These are phyloP conservation scores for Ceratocystis smalleyi DNA, from an alignment of 2,329 filamentous ascomycete species.

Conservation along the genomic window DNA sequence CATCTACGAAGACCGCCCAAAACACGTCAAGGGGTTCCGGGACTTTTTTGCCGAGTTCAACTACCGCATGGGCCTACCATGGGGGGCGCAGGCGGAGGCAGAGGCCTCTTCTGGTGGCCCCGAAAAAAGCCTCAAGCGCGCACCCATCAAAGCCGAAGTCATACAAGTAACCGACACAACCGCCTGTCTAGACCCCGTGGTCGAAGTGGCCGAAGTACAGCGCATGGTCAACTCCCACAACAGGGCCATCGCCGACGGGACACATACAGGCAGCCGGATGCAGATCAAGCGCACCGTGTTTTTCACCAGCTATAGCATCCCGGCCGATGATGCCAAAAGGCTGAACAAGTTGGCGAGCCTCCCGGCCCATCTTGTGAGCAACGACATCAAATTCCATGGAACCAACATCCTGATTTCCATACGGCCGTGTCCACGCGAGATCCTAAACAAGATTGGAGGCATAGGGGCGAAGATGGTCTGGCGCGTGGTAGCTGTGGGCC, in stretches of 20 bases:
- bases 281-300: constrained; percentile 75
- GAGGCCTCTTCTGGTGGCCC: constrained; percentile 42
- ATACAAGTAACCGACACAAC: constrained; percentile 69
- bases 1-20: constrained; percentile 51
- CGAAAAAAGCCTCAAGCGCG: background rate
- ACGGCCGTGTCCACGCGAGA: constrained; percentile 52
- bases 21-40: constrained; percentile 65
- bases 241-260: constrained; percentile 30
- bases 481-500: constrained; percentile 63
- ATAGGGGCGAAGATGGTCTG: constrained; percentile 71
- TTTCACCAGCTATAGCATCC: constrained; percentile 84
- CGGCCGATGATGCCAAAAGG: constrained; percentile 51
- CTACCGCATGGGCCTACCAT: constrained; percentile 20
- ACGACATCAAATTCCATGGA: constrained; percentile 64
- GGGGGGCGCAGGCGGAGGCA: constrained; percentile 8
- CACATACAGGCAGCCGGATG: constrained; percentile 29
- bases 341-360: constrained; percentile 55
- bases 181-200: constrained; percentile 58
- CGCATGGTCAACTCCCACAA: constrained; percentile 85
- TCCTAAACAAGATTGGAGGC: constrained; percentile 73
- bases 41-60: constrained; percentile 75
- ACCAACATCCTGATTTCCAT: constrained; percentile 87
- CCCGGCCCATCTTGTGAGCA: constrained; percentile 44
- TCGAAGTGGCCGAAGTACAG: constrained; percentile 72
- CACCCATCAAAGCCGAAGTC: constrained; percentile 54